Base-by-base conservation (phyloP, 768 basidiomycete genomes). In the Naematelia aurantialba region DNA sequence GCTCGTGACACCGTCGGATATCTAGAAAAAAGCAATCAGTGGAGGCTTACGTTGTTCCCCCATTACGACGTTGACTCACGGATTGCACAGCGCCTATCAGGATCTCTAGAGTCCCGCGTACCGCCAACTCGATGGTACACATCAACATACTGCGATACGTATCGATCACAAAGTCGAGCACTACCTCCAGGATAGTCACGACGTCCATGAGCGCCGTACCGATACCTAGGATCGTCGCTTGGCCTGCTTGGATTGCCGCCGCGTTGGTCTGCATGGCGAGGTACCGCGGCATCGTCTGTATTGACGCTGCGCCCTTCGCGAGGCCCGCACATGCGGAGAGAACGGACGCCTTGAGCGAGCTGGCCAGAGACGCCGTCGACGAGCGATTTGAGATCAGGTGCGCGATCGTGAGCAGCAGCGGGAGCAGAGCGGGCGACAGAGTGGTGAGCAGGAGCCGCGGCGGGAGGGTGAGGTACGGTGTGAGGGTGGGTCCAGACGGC, bases 61-160 rank as follows among this genome's bases (percentile, higher is more conserved):
- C 1, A 1, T 34, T 24, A 19, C n/a, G n/a, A 46, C 5, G 21
- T 14, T 27, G 12, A 76, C 85, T 61, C 65, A 92, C 93, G 80
- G 88, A 88, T 63, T 90, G 80, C 0, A 91, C 89, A 4, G 90
- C 91, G 49, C 80, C 81, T 51, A 96, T 89, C 47, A 96, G 79
- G 55, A 97, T 79, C 24, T 84, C 82, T 52, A 99, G 80, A 4
- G 83, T 87, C 17, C 91, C 91, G 26, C 85, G 82, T 10, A 99
- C 85, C 22, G 89, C 85, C 45, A 98, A 82, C 76, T 98, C 91
- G 63, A 96, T 79, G 66, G 96, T 91, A 76, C 94, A 99, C 53
- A 99, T 82, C 70, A 94, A 86, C 2, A 93, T 89, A 2, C 91
- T 93, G 42, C 92, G 87, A 73, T 96, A 98, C 47, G 87, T 84